Evolutionary conservation across 352 stramenopile genomes (phyloP).

Genomic region (Pythium biforme): DNA sequence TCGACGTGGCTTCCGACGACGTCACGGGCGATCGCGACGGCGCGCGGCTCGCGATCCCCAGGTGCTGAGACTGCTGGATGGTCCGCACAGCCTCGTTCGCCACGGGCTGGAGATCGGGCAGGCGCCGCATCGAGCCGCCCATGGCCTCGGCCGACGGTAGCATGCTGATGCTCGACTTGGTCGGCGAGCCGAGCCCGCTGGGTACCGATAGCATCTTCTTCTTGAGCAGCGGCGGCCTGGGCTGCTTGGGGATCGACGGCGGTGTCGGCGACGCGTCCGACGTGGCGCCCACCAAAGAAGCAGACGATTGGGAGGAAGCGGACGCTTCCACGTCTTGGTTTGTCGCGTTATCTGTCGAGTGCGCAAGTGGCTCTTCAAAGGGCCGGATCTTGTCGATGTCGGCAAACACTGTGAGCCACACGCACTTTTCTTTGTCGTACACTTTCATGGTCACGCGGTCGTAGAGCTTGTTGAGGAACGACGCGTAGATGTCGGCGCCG

Average conservation of each 20-base stretch:
- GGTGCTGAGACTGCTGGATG: neutral
- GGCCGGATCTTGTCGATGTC: constrained; percentile 73
- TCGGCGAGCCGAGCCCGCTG: constrained; percentile 25
- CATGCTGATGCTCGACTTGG: constrained; percentile 16
- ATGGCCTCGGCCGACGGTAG: constrained; percentile 8
- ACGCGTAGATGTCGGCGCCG: constrained; percentile 53
- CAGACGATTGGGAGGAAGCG: neutral
- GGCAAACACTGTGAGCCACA: constrained; percentile 72
- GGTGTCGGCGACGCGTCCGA: neutral
- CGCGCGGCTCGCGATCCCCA: constrained; percentile 8
- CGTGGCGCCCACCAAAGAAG: neutral
- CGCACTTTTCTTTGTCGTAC: constrained; percentile 57
- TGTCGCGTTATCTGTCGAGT: no score
- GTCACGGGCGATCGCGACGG: constrained; percentile 4
- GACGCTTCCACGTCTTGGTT: constrained; percentile 18
- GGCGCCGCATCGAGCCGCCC: constrained; percentile 23
- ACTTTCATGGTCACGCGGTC: constrained; percentile 75
- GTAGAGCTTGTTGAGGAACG: constrained; percentile 77
- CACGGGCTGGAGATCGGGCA: constrained; percentile 21
- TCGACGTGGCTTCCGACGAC: neutral
- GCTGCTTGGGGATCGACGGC: constrained; percentile 1
- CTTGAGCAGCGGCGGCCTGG: constrained; percentile 26
- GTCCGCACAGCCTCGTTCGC: constrained; percentile 3
- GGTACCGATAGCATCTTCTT: constrained; percentile 33
- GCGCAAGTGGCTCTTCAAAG: constrained; percentile 51